Evolutionary conservation across 129 eudicot genomes (phyloP).

Genomic region (Cynara cardunculus): DNA sequence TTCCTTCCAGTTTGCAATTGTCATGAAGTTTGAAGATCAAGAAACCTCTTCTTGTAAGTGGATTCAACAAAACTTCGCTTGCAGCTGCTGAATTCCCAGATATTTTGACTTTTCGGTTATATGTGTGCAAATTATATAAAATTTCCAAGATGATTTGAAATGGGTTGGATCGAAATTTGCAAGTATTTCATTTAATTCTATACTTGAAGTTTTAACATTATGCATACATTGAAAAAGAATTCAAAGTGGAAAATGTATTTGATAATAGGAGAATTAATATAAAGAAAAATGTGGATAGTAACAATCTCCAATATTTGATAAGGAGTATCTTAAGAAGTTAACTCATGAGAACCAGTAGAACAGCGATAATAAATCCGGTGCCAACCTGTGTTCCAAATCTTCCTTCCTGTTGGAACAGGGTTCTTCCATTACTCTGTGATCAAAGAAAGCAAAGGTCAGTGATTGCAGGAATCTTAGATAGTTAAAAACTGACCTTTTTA

Average conservation of each 20-base stretch:
- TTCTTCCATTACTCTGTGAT: slow-evolving; percentile 55
- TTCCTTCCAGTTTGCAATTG: not conserved
- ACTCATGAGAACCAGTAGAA: slow-evolving; percentile 44
- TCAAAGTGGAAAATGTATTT: slow-evolving; percentile 8
- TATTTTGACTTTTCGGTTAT: not conserved
- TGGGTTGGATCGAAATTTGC: not conserved
- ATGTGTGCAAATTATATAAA: not conserved
- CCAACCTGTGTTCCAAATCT: slow-evolving; percentile 31
- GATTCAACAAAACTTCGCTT: not conserved
- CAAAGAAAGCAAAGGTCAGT: slow-evolving; percentile 23
- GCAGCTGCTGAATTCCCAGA: not conserved
- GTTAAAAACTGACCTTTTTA: not conserved
- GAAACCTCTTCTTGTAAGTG: not conserved
- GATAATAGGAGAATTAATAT: slow-evolving; percentile 2
- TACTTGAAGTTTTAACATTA: not conserved
- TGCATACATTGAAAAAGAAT: slow-evolving; percentile 23
- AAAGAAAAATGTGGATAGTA: slow-evolving; percentile 15
- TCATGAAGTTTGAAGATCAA: not conserved
- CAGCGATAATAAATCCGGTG: slow-evolving; percentile 38
- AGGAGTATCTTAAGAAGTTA: slow-evolving; percentile 1
- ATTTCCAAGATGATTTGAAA: not conserved
- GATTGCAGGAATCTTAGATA: not conserved
- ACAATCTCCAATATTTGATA: slow-evolving; percentile 7
- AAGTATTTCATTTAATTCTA: not conserved
- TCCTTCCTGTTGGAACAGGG: slow-evolving; percentile 43